Base-by-base conservation (phyloP, 2,329 filamentous ascomycete genomes). In the Pseudocercospora fijiensis region DNA sequence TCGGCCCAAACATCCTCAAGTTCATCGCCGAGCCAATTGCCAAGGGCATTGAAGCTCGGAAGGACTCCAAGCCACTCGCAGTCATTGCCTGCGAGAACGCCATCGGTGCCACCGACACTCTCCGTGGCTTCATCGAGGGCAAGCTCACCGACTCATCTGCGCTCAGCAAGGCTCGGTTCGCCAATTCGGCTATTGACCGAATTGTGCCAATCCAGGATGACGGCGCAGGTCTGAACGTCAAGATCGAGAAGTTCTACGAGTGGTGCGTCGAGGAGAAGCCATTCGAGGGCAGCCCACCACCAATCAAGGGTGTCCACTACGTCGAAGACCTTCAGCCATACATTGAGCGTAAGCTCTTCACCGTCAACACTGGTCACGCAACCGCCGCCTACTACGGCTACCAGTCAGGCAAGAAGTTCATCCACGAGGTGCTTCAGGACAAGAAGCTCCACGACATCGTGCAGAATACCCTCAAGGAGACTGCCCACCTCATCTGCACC, bases 281-380 rank as follows among this genome's bases (percentile, higher is more conserved):
- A 1, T 97, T 98, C 79, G 84, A 88, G 68, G 86, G 88, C 67
- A 81, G 85, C 66, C 84, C 86, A 71, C 85, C 86, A 70, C 80
- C 86, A 18, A 94, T 99, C 74, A 79, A 95, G 70, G 94, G 93
- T 65, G 89, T 98, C 76, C 90, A 96, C 81, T 97, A 91, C 87
- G 95, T 98, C 64, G 88, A 92, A 69, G 85, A 98, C 80, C 87
- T 99, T 28, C 85, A 88, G 76, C 95, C 95, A 63, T 99, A 94
- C 82, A 98, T 99, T 74, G 95, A 99, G 87, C 93, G 95, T 79
- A 99, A 99, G 86, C 88, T 99, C 69, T 99, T 93, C 85, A 99
- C 95, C 22, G 94, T 99, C 85, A 99, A 99, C 86, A 99, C 95
- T 22, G 90, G 92, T 61, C 95, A 99, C 77, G 95, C 95, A 65